Conservation (phyloP, 179 eudicot genomes). For the Amaranthus tricolor region DNA sequence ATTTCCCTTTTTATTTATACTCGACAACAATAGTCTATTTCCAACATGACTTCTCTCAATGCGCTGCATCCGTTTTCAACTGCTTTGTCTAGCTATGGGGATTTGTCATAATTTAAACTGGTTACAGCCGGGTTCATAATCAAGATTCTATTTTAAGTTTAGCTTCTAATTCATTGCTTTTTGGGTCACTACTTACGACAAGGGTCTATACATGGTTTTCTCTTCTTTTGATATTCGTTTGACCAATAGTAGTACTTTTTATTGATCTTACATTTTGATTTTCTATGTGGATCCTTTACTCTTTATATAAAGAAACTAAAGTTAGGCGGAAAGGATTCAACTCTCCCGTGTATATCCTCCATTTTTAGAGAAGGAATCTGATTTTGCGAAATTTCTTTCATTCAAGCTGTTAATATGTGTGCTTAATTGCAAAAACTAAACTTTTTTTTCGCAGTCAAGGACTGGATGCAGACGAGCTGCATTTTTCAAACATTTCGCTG, state of each 20-base stretch:
- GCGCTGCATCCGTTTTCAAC: neutral
- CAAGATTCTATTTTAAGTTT: no score
- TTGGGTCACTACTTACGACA: no score
- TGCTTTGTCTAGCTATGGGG: neutral
- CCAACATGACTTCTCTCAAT: neutral
- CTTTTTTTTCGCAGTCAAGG: constrained; percentile 53
- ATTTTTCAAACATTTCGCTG: constrained; percentile 89
- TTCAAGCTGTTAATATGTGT: neutral
- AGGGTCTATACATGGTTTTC: no score
- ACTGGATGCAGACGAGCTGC: constrained; percentile 82
- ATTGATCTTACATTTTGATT: no score
- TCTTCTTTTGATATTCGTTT: no score
- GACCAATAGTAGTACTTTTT: no score
- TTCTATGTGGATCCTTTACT: no score
- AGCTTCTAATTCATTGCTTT: no score
- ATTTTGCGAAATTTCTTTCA: neutral
- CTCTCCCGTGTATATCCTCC: no score
- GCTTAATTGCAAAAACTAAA: neutral
- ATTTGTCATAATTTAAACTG: neutral
- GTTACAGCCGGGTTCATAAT: neutral
- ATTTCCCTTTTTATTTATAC: neutral
- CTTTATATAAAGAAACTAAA: no score
- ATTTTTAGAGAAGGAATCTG: no score
- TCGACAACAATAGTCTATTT: neutral
- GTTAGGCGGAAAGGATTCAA: no score